These are phyloP conservation scores for Fonsecaea nubica DNA, from an alignment of 2,329 filamentous ascomycete genomes.

Conservation along the genomic window DNA sequence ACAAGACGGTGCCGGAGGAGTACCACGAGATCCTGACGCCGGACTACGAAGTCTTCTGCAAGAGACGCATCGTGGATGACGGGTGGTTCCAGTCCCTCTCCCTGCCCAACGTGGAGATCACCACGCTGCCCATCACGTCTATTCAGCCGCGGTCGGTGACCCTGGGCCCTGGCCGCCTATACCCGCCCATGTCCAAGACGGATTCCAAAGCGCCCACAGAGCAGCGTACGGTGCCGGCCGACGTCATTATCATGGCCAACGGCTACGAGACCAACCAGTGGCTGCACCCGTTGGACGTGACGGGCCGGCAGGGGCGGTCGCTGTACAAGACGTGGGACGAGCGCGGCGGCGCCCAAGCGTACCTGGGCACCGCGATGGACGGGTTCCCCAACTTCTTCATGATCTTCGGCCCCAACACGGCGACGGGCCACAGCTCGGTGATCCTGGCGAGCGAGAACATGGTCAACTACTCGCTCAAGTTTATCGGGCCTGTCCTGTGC, in stretches of 20 bases:
- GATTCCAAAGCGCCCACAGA: slow-evolving; percentile 41
- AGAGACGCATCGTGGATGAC: slow-evolving; percentile 66
- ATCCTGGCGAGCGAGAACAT: slow-evolving; percentile 67
- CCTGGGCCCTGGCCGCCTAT: slow-evolving; percentile 58
- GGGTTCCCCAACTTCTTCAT: slow-evolving; percentile 72
- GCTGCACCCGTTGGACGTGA: slow-evolving; percentile 61
- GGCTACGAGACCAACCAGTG: slow-evolving; percentile 65
- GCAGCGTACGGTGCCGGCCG: slow-evolving; percentile 59
- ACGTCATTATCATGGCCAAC: slow-evolving; percentile 67
- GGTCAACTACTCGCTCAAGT: slow-evolving; percentile 63
- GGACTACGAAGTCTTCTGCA: slow-evolving; percentile 68
- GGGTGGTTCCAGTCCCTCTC: slow-evolving; percentile 63
- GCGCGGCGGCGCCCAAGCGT: slow-evolving; percentile 67
- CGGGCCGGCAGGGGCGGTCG: slow-evolving; percentile 58
- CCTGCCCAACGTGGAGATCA: slow-evolving; percentile 61
- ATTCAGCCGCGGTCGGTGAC: slow-evolving; percentile 59
- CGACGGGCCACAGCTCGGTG: slow-evolving; percentile 67
- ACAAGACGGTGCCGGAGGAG: slow-evolving; percentile 59
- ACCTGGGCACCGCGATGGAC: slow-evolving; percentile 64
- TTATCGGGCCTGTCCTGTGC: slow-evolving; percentile 62
- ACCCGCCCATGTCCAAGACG: slow-evolving; percentile 46
- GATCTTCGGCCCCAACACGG: slow-evolving; percentile 66
- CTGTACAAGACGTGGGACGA: slow-evolving; percentile 64
- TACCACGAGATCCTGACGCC: slow-evolving; percentile 69
- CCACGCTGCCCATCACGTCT: slow-evolving; percentile 57